Base-by-base conservation (phyloP, 768 basidiomycete genomes). In the Cytidiella melzeri region DNA sequence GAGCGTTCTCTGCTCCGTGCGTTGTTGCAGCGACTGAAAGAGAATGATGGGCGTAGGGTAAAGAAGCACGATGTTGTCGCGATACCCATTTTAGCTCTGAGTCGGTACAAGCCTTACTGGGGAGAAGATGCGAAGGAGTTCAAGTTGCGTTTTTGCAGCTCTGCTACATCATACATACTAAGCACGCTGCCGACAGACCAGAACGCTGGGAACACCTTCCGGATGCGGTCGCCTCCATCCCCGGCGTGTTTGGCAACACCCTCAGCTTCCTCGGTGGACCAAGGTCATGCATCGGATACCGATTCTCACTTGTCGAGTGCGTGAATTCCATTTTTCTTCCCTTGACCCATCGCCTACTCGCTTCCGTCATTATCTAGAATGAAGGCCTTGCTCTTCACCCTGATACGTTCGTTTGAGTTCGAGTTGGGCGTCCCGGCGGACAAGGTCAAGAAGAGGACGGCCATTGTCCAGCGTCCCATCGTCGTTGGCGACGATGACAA, bases 231-330 rank as follows among this genome's bases (percentile, higher is more conserved):
- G 60, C 59, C 5, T 48, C 60, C 1, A 66, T 85, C 36, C 84
- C 84, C 9, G 79, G 82, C 5, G 69, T 84, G 1, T 83, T 76
- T 74, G 73, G 74, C 15, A 74, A 83, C 55, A 56, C 78, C 55
- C 58, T 84, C 18, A 75, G 78, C 0, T 87, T 87, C 71, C 55
- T 81, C 2, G 80, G 79, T 20, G 84, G 84, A 1, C 77, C 79
- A 13, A 71, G 75, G 23, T 72, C 80, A 0, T 87, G 84, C 48
- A 83, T 85, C 28, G 82, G 83, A 0, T 84, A 77, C 59, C 73
- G 79, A 2, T 85, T 85, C 57, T 72, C 84, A 6, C 59, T 84
- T 13, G 68, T 76, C 21, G 80, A 81, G 77, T 81, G 52, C 36
- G 77, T 69, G 18, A 3, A 11, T 36, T 27, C 47, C 9, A 41